Percentiles rank a stretch among this genome's conserved stretches.
These are phyloP conservation scores for Suaeda aralocaspica DNA, from an alignment of 148 eudicot species.

Conservation along the genomic window DNA sequence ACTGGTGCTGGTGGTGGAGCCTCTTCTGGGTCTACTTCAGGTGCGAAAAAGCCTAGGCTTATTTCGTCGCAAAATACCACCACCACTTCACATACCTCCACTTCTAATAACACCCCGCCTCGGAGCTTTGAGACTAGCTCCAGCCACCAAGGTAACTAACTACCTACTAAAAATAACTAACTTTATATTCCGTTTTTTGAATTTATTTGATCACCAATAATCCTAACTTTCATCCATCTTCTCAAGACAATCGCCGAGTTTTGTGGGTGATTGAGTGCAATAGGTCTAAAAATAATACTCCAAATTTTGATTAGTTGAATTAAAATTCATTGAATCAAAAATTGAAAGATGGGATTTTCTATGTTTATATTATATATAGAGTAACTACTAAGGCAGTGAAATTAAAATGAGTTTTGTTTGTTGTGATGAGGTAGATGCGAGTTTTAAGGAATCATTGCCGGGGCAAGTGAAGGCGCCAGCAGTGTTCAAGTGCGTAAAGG, in stretches of 20 bases:
- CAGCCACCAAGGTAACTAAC: slow-evolving; percentile 64
- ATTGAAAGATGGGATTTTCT: too few species aligned
- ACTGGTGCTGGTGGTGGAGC: slow-evolving; percentile 36
- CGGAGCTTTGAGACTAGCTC: slow-evolving; percentile 82
- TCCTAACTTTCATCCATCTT: too few species aligned
- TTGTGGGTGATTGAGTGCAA: too few species aligned
- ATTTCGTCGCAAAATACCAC: slow-evolving; percentile 51
- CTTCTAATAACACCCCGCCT: slow-evolving; percentile 78
- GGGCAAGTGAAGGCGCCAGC: slow-evolving; percentile 85
- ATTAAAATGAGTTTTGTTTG: too few species aligned
- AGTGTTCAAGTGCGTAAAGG: slow-evolving; percentile 78
- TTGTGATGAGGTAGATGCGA: slow-evolving; percentile 45
- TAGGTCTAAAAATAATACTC: too few species aligned
- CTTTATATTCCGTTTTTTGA: background rate
- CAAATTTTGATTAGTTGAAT: too few species aligned
- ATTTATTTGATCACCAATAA: too few species aligned
- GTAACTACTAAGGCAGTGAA: too few species aligned
- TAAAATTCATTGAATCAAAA: too few species aligned
- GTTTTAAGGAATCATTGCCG: slow-evolving; percentile 69
- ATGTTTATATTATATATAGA: too few species aligned
- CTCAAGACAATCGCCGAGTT: too few species aligned
- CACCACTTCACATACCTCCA: slow-evolving; percentile 71
- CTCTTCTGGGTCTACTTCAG: slow-evolving; percentile 72
- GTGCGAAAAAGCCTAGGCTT: slow-evolving; percentile 68
- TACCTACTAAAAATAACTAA: background rate